Evolutionary conservation across 139 green algal species (phyloP).

Genomic region (Pseudopediastrum boryanum): DNA sequence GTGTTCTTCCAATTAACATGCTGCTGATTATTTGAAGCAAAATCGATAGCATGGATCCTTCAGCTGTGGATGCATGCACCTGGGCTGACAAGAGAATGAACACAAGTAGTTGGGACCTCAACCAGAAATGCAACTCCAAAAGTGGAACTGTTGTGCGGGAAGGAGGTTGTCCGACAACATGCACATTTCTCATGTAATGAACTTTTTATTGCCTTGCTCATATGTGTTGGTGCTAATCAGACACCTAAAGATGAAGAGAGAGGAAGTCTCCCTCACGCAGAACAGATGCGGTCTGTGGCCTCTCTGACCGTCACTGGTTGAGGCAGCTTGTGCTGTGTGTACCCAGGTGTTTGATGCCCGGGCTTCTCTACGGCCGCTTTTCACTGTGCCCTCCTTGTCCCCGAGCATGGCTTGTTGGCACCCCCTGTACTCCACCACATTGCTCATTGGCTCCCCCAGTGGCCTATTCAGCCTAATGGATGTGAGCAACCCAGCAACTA

Average conservation of each 20-base stretch:
- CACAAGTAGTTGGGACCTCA: too few species aligned
- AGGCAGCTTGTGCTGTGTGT: background rate
- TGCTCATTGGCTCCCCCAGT: slow-evolving; percentile 65
- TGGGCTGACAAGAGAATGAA: too few species aligned
- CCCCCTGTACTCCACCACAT: slow-evolving; percentile 62
- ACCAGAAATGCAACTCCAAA: too few species aligned
- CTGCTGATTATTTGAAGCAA: background rate
- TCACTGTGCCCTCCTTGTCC: slow-evolving; percentile 58
- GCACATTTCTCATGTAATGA: too few species aligned
- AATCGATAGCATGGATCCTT: background rate
- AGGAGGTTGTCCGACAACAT: too few species aligned
- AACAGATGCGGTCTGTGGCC: background rate
- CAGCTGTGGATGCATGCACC: background rate
- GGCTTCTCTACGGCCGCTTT: slow-evolving; percentile 56
- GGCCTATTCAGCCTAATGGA: slow-evolving; percentile 75
- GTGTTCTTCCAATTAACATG: background rate
- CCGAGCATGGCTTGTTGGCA: slow-evolving; percentile 71
- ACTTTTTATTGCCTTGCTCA: too few species aligned
- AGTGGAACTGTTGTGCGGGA: too few species aligned
- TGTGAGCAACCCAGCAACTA: slow-evolving; percentile 34
- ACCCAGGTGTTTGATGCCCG: slow-evolving; percentile 75
- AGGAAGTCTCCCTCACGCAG: background rate
- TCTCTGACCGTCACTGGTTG: background rate
- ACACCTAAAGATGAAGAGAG: too few species aligned
- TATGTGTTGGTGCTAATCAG: too few species aligned